Evolutionary conservation across 2,329 filamentous ascomycete genomes (phyloP).

Genomic region (Neonectria neomacrospora): DNA sequence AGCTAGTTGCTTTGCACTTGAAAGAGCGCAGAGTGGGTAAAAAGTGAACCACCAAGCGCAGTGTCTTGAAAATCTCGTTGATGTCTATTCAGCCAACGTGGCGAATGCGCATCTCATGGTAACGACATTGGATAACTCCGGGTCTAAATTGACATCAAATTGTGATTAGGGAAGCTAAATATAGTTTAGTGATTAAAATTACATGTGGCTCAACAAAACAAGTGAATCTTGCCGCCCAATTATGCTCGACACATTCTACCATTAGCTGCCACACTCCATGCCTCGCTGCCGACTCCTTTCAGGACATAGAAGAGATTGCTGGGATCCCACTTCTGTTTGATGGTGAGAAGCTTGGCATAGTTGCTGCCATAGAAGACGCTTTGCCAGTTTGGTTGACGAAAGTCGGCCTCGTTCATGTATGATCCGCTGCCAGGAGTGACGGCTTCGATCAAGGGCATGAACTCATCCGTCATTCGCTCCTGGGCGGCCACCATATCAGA

Average conservation of each 20-base stretch:
- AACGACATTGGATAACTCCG: background rate
- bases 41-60: background rate
- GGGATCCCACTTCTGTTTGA: constrained; percentile 65
- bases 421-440: constrained; percentile 55
- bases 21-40: background rate
- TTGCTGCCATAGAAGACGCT: constrained; percentile 59
- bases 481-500: constrained; percentile 46
- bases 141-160: background rate
- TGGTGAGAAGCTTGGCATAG: constrained; percentile 52
- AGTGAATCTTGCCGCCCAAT: background rate
- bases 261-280: constrained; percentile 49
- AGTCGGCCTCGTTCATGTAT: constrained; percentile 65
- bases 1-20: background rate
- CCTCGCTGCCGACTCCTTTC: constrained; percentile 63
- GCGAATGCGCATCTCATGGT: background rate
- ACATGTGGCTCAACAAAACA: background rate
- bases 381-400: constrained; percentile 56
- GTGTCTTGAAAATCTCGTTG: background rate
- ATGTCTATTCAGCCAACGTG: background rate
- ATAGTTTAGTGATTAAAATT: background rate
- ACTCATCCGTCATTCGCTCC: constrained; percentile 43
- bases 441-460: constrained; percentile 41
- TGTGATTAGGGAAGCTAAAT: background rate
- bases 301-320: constrained; percentile 57
- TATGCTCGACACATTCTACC: constrained; percentile 32